A percentile compares a stretch with the other conserved stretches of the same genome.
These are phyloP conservation scores for Ustilago trichophora DNA, from an alignment of 1,284 basidiomycete species.

Conservation along the genomic window DNA sequence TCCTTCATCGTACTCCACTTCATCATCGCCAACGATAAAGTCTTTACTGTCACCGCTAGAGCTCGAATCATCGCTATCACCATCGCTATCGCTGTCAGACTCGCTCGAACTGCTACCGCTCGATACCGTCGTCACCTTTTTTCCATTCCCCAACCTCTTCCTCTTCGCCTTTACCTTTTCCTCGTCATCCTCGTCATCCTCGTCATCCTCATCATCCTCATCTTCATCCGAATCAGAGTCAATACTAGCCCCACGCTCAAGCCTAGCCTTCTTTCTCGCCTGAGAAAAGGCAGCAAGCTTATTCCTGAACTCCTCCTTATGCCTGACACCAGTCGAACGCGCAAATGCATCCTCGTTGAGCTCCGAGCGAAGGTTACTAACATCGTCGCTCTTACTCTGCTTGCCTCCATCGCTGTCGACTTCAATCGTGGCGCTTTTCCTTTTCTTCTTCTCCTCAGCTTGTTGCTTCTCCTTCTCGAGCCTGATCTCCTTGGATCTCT, in stretches of 20 bases:
- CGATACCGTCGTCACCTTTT: not conserved
- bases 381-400: constrained; percentile 17
- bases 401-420: constrained; percentile 5
- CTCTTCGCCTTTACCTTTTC: not conserved
- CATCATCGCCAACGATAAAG: constrained; percentile 39
- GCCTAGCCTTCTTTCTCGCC: constrained; percentile 25
- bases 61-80: not conserved
- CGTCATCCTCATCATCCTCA: not conserved
- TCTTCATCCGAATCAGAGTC: constrained; percentile 4
- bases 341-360: constrained; percentile 51
- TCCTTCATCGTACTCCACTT: constrained; percentile 37
- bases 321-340: constrained; percentile 29
- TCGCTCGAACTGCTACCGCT: not conserved
- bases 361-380: constrained; percentile 35
- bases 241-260: constrained; percentile 16
- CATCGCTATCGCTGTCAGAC: constrained; percentile 6
- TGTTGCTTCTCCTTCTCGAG: constrained; percentile 3
- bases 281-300: constrained; percentile 27
- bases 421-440: not conserved
- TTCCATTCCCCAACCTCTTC: constrained; percentile 2
- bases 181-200: no score
- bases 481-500: not conserved
- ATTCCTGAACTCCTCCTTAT: constrained; percentile 36
- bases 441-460: not conserved
- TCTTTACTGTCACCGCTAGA: constrained; percentile 14